Percentiles rank a stretch among this genome's conserved stretches.
Evolutionary conservation across 2,329 filamentous ascomycete genomes (phyloP).

Genomic region (Hypoxylon sp.): DNA sequence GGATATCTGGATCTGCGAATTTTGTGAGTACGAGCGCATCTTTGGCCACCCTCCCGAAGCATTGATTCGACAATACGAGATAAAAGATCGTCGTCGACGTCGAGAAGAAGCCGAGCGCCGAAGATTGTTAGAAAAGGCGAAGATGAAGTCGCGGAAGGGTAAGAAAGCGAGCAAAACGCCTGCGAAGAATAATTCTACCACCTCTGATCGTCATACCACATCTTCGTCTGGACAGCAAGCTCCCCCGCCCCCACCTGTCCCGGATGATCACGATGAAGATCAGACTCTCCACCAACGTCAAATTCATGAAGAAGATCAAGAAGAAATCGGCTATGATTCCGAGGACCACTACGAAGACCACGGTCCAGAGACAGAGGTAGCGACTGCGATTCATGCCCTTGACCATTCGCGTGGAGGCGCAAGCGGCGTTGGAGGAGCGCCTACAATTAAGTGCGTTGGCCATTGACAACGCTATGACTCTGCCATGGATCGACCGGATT

Average conservation of each 20-base stretch:
- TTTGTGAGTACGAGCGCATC: constrained; percentile 97
- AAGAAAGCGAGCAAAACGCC: constrained; percentile 83
- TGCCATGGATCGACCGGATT: constrained; percentile 15
- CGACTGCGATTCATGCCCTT: constrained; percentile 35
- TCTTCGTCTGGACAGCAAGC: constrained; percentile 46
- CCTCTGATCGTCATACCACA: constrained; percentile 48
- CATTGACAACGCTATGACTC: constrained; percentile 23
- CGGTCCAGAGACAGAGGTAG: constrained; percentile 50
- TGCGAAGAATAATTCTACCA: constrained; percentile 61
- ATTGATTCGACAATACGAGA: constrained; percentile 91
- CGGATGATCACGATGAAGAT: constrained; percentile 51
- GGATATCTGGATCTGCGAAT: constrained; percentile 96
- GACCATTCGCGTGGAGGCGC: constrained; percentile 11
- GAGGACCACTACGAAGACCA: constrained; percentile 60
- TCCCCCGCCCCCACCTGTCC: constrained; percentile 38
- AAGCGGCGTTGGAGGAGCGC: constrained; percentile 13
- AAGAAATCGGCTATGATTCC: constrained; percentile 57
- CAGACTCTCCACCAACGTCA: constrained; percentile 37
- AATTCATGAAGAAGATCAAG: constrained; percentile 44
- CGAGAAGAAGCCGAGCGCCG: constrained; percentile 89
- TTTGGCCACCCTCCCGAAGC: constrained; percentile 90
- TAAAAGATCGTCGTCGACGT: constrained; percentile 89
- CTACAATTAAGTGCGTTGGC: constrained; percentile 13
- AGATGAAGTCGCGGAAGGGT: constrained; percentile 91
- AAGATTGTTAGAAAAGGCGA: constrained; percentile 89